Percentiles rank a stretch among this genome's conserved stretches.
Evolutionary conservation across 768 basidiomycete species (phyloP).

Genomic region (Calocybe indica): DNA sequence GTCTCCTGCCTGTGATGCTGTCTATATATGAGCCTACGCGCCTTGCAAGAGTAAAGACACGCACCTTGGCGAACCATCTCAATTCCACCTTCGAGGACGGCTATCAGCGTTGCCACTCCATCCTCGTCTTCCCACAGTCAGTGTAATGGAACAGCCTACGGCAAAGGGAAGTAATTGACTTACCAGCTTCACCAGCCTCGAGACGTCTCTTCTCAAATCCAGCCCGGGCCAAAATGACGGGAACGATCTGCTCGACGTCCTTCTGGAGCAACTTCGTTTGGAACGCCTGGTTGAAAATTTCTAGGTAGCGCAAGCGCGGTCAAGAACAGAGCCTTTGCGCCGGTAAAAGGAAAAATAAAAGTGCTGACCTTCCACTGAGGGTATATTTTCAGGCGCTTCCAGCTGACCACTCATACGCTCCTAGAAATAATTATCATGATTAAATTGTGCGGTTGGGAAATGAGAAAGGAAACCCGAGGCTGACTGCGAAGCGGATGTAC

Average conservation of each 20-base stretch:
- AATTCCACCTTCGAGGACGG: conserved; percentile 58
- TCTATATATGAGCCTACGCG: neutral
- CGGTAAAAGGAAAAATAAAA: conserved; percentile 5
- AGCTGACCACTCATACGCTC: conserved; percentile 36
- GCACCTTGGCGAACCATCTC: conserved; percentile 53
- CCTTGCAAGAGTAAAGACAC: conserved; percentile 6
- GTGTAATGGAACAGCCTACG: neutral
- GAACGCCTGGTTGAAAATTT: conserved; percentile 53
- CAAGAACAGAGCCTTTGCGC: neutral
- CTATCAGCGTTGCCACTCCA: conserved; percentile 45
- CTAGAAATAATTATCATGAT: conserved; percentile 16
- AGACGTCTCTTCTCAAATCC: conserved; percentile 55
- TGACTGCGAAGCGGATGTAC: conserved; percentile 67
- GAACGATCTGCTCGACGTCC: conserved; percentile 61
- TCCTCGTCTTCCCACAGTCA: conserved; percentile 32
- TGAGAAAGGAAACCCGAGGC: conserved; percentile 9
- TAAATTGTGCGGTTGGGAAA: neutral
- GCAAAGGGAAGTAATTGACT: conserved; percentile 20
- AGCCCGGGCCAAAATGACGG: conserved; percentile 57
- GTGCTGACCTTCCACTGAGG: conserved; percentile 19
- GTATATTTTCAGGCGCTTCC: conserved; percentile 22
- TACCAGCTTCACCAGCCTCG: conserved; percentile 32
- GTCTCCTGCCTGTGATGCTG: conserved; percentile 68
- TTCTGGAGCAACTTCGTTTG: conserved; percentile 45
- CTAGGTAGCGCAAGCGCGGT: conserved; percentile 23